Evolutionary conservation across 1,139 yeast species (phyloP), one percentile per base, ranked within the genome.

Genomic region (Hyphopichia buzzinii): DNA sequence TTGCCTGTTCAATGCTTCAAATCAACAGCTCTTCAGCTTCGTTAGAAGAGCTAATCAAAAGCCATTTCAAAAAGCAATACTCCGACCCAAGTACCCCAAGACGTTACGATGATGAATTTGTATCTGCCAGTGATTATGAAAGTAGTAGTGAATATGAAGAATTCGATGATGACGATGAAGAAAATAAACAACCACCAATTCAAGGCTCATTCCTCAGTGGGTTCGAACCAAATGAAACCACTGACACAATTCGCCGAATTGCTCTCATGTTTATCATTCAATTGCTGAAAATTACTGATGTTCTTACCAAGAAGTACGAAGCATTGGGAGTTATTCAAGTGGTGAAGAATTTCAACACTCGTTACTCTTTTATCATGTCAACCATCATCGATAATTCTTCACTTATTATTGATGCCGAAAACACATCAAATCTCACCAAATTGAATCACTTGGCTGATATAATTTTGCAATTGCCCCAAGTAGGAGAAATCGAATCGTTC

Each of bases 1-100:
- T 90, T 47, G 87, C 96, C 11, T 77, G 87, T 46, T 78, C 84
- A 36, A 78, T 88, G 69, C 50, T 74, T 58, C 67, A 72, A 43
- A 49, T 70, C 29, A 72, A 74, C 14, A 49, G 62, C 34, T 72
- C 72, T 4, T 55, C 72, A 4, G 44, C 46, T 14, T 49, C 55
- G 21, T 49, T 70, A 28, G 53, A 49, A 16, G 53, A 51, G 13
- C 50, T 68, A 35, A 42, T 63, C 33, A 44, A 40, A 30, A 40
- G 49, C 35, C 39, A 37, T 28, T 32, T 35, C 8, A 28, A 28
- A 6, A 24, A 31, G 19, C 21, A 33, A 24, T 29, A 32, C 26
- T 25, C 16, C 10, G 24, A 28, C 21, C 12, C 12, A 11, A 33
- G 22, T 25, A 38, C 28, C 28, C 31, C 27, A 34, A 24, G 26